These are phyloP conservation scores for Pythium brachiatum DNA, from an alignment of 352 stramenopile genomes.

Conservation along the genomic window DNA sequence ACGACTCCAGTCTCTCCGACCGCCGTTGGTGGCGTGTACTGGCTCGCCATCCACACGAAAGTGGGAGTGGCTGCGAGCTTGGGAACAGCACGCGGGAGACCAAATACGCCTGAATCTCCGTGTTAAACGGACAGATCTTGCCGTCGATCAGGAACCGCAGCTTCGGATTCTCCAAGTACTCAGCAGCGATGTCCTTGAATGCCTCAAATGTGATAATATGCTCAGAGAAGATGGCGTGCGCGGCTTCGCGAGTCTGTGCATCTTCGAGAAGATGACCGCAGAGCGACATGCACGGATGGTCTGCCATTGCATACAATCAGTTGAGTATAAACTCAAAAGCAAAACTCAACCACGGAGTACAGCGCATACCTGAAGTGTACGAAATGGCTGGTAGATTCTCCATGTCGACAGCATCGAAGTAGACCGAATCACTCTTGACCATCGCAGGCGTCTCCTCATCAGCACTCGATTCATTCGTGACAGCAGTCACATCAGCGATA, in stretches of 20 bases:
- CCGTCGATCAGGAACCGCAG: slow-evolving; percentile 67
- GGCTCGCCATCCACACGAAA: slow-evolving; percentile 22
- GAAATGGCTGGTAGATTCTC: slow-evolving; percentile 24
- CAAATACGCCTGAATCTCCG: slow-evolving; percentile 59
- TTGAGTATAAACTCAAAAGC: too few species aligned
- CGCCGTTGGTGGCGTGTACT: slow-evolving; percentile 1
- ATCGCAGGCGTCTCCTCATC: slow-evolving; percentile 40
- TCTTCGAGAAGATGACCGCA: slow-evolving; percentile 60
- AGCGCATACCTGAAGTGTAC: slow-evolving; percentile 17
- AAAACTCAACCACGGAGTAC: not conserved
- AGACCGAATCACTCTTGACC: slow-evolving; percentile 69
- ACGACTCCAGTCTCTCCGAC: slow-evolving; percentile 18
- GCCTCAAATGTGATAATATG: slow-evolving; percentile 65
- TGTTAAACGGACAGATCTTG: slow-evolving; percentile 52
- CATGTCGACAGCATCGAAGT: slow-evolving; percentile 74
- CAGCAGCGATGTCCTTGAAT: slow-evolving; percentile 44
- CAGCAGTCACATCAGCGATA: slow-evolving; percentile 14
- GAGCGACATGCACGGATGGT: slow-evolving; percentile 69
- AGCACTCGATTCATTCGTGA: slow-evolving; percentile 14
- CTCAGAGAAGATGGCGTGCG: slow-evolving; percentile 56
- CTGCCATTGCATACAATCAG: not conserved
- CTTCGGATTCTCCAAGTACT: slow-evolving; percentile 47
- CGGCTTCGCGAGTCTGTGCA: slow-evolving; percentile 39
- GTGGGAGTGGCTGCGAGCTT: slow-evolving; percentile 40
- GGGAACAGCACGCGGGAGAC: slow-evolving; percentile 69